Evolutionary conservation across 108 stramenopile genomes (phyloP), one percentile per base, ranked within the genome.

Genomic region (Nitzschia sp.): DNA sequence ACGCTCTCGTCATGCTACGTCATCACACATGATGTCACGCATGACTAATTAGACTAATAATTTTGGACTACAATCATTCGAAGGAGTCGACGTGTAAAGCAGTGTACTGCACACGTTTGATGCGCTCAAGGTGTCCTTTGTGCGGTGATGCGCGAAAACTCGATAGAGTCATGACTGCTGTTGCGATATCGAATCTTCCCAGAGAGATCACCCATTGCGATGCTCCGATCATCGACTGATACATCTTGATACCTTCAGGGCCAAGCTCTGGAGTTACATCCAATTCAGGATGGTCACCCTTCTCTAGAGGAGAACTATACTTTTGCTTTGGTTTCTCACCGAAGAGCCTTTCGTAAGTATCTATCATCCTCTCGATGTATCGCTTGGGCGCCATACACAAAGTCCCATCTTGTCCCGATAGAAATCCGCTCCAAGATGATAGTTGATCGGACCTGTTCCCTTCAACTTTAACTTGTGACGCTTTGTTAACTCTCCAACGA

Each of bases 361-460:
- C 29, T 5, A 70, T 30, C 68, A 80, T 75, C 55, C 30, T 66
- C 17, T 71, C 68, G 15, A 82, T 65, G 42, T 82, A 82, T 53
- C 58, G 38, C 9, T 49, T 61, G 31, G 80, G 80, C 1, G 48
- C 30, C 25, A 47, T 42, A 6, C 51, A 57, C 0, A 81, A 46
- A 2, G 49, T 63, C 15, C 81, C 76, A 4, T 6, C 57, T 66
- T 23, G 48, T 46, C 74, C 64, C 81, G n/a, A n/a, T n/a, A n/a
- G n/a, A n/a, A n/a, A n/a, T n/a, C n/a, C n/a, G n/a, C n/a, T n/a
- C n/a, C n/a, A n/a, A n/a, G n/a, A n/a, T n/a, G n/a, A n/a, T n/a
- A n/a, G n/a, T n/a, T n/a, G n/a, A n/a, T n/a, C n/a, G n/a, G n/a
- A n/a, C n/a, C n/a, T n/a, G n/a, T n/a, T n/a, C n/a, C n/a, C n/a